Evolutionary conservation across 2,329 filamentous ascomycete species (phyloP), one percentile per base, ranked within the genome.

Genomic region (Xenoacremonium recifei): DNA sequence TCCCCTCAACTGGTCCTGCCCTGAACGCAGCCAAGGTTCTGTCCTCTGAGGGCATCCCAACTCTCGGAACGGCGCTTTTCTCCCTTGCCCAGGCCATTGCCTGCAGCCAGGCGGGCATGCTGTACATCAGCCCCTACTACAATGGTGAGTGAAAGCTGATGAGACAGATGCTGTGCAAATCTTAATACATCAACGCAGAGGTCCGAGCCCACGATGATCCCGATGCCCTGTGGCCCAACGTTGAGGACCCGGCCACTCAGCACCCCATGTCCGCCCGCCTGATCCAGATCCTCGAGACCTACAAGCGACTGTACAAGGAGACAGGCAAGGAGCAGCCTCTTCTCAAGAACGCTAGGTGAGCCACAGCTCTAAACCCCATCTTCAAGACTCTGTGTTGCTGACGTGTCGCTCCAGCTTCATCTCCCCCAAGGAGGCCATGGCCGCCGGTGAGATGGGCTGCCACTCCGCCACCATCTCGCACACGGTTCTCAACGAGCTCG

Each of bases 121-220:
- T 72, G 4, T 75, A 68, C 41, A 71, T 76, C 52, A 74, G 71
- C 48, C 72, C 72, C 4, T 76, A 77, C 42, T 74, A 67, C 39
- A 76, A 76, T 43, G 67, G 68, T 68, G 44, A 40, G 60, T 20
- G n/a, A n/a, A n/a, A n/a, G n/a, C n/a, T n/a, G n/a, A n/a, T n/a
- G n/a, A n/a, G n/a, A n/a, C n/a, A n/a, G n/a, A n/a, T n/a, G n/a
- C n/a, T n/a, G n/a, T n/a, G n/a, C n/a, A n/a, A n/a, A n/a, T n/a
- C n/a, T n/a, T n/a, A n/a, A n/a, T n/a, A 47, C 5, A 4, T 3
- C 33, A 11, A 13, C 12, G 7, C 31, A 74, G 70, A 74, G 53
- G 65, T 64, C 29, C 61, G 60, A 5, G 71, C 70, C 3, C 70
- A 75, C 42, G 61, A 63, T 35, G 66, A 73, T 43, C 57, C 53